Evolutionary conservation across 2,329 filamentous ascomycete genomes (phyloP).

Genomic region (Cladosporium velox): DNA sequence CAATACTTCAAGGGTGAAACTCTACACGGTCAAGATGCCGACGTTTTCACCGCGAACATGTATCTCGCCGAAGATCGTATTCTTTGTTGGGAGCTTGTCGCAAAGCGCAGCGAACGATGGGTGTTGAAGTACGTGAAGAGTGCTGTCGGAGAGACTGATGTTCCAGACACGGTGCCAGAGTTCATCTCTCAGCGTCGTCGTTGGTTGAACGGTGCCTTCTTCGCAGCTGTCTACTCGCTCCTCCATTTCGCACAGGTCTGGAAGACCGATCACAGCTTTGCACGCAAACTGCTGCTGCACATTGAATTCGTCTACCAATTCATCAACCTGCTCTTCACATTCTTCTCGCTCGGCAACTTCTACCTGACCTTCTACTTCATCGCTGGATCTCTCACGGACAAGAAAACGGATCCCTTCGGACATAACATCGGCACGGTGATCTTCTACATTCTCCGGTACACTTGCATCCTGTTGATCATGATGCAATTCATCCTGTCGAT

Average conservation of each 20-base stretch:
- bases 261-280: constrained; percentile 85
- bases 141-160: constrained; percentile 95
- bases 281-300: constrained; percentile 87
- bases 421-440: constrained; percentile 81
- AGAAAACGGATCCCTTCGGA: constrained; percentile 83
- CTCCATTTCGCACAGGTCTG: constrained; percentile 94
- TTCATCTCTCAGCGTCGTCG: constrained; percentile 95
- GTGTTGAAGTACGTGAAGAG: constrained; percentile 97
- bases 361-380: constrained; percentile 99
- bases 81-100: constrained; percentile 91
- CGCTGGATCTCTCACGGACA: constrained; percentile 81
- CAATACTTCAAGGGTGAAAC: constrained; percentile 99
- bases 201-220: constrained; percentile 99
- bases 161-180: constrained; percentile 90
- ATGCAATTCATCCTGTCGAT: constrained; percentile 96
- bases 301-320: constrained; percentile 96
- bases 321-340: constrained; percentile 90
- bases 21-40: constrained; percentile 90
- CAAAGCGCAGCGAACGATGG: constrained; percentile 92
- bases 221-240: constrained; percentile 95
- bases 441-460: constrained; percentile 83
- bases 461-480: constrained; percentile 81
- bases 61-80: constrained; percentile 89
- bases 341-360: constrained; percentile 96
- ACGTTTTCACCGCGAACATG: constrained; percentile 98